These are phyloP conservation scores for Zygoascus flipseniorum DNA, from an alignment of 805 yeast species.

Conservation along the genomic window DNA sequence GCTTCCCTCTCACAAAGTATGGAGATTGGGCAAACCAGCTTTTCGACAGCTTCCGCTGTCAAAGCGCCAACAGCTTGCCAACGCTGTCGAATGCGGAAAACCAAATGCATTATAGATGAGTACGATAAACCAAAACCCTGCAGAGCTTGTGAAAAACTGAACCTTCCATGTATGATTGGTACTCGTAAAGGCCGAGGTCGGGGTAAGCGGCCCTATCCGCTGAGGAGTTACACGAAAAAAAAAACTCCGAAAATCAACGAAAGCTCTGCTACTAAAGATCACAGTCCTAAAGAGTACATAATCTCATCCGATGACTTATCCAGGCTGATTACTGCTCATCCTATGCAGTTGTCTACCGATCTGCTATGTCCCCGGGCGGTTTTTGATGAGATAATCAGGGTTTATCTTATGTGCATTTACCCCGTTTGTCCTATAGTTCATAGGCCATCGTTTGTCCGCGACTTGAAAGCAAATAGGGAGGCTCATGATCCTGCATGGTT, in stretches of 20 bases:
- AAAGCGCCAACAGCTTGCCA: not conserved
- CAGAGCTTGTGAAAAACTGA: not conserved
- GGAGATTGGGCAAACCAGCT: too few species aligned
- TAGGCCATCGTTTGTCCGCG: not conserved
- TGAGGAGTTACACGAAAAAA: too few species aligned
- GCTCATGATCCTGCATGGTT: not conserved
- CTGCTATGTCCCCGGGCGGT: slow-evolving; percentile 1
- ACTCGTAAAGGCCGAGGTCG: not conserved
- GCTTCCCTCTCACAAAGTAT: too few species aligned
- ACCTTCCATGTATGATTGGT: not conserved
- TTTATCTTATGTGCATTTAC: slow-evolving; percentile 1
- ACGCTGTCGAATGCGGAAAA: not conserved
- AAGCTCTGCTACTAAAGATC: too few species aligned
- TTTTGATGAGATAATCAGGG: slow-evolving; percentile 1
- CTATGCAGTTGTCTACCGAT: not conserved
- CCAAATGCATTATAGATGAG: not conserved
- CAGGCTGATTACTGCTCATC: too few species aligned
- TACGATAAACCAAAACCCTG: not conserved
- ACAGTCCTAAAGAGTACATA: too few species aligned
- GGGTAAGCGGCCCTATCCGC: not conserved
- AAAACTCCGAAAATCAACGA: too few species aligned
- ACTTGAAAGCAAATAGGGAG: not conserved
- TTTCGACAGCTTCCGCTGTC: too few species aligned
- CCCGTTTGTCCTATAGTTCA: slow-evolving; percentile 5
- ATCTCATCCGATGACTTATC: too few species aligned